Base-by-base conservation (phyloP, 345 rosid genomes). In the Murraya koenigii region DNA sequence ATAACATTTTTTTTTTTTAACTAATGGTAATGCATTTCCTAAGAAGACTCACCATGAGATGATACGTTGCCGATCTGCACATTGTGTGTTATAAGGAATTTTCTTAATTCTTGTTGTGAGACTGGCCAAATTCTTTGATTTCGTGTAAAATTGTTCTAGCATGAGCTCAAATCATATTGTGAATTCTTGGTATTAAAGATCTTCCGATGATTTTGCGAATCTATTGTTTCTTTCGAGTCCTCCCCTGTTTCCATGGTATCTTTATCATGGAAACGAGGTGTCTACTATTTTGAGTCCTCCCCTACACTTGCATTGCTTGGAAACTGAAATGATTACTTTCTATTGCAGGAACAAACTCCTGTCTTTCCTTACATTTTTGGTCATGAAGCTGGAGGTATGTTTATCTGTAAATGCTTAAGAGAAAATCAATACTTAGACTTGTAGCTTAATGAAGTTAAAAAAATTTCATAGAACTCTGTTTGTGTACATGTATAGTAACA, bases 331-430 rank as follows among this genome's bases (percentile, higher is more conserved):
- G 47, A 14, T 9, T 71, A 5, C 44, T 41, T 62, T 28, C 5
- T 26, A 6, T 61, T 74, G 70, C 82, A 93, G 96, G 97, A 96
- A 70, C 97, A 93, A 82, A 82, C 87, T 7, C 93, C 94, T 0
- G 1, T 89, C 69, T 93, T 91, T 85, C 97, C 97, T 36, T 90
- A 95, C 63, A 93, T 93, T 62, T 86, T 81, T 25, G 97, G 95
- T 36, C 97, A 93, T 82, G 97, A 93, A 86, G 97, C 94, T 80
- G 89, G 89, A 84, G 95, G 97, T 93, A 82, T 14, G 80, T 23
- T 3, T 17, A 72, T 77, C 28, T 66, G 59, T 41, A 33, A 22
- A 30, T 47, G 36, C 60, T 17, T 68, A 6, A 77, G 62, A 22
- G 26, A 77, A 23, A 44, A 39, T 13, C 52, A 25, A 11, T 61